Evolutionary conservation across 2,329 filamentous ascomycete species (phyloP), one percentile per base, ranked within the genome.

Genomic region (Diaporthe eres): DNA sequence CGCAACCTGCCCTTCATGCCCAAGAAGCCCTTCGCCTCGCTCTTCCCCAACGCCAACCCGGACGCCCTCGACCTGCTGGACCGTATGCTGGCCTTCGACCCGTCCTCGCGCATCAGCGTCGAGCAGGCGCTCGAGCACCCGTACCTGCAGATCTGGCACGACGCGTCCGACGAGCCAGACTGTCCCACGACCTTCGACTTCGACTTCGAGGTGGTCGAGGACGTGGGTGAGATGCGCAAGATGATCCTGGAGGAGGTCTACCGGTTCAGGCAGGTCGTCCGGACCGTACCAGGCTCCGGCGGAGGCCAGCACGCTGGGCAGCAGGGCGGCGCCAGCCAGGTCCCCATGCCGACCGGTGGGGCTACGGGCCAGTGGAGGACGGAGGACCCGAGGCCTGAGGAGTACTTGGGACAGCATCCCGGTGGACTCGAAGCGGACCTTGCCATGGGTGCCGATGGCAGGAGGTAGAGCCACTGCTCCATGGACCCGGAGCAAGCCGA

Each of bases 61-160:
- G 96, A 98, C 82, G 96, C 97, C 3, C 92, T 99, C 77, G 95
- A 98, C 83, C 92, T 99, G 17, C 92, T 99, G 76, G 96, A 99
- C 87, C 94, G 93, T 83, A 98, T 99, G 96, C 92, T 99, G 55
- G 95, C 97, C 28, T 99, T 99, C 84, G 97, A 99, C 83, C 97
- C 97, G 0, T 95, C 95, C 17, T 94, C 94, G 78, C 95, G 97
- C 82, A 97, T 99, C 85, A 95, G 93, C 67, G 97, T 98, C 79
- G 97, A 99, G 86, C 92, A 96, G 82, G 97, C 97, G 25, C 92
- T 99, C 75, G 96, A 98, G 88, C 97, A 99, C 88, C 94, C 94
- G 47, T 99, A 99, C 86, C 90, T 99, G 74, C 92, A 96, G 82
- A 98, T 99, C 87, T 98, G 97, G 97, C 97, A 99, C 87, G 97